Conservation (phyloP, 2,329 filamentous ascomycete genomes). For the Penicillium concentricum region DNA sequence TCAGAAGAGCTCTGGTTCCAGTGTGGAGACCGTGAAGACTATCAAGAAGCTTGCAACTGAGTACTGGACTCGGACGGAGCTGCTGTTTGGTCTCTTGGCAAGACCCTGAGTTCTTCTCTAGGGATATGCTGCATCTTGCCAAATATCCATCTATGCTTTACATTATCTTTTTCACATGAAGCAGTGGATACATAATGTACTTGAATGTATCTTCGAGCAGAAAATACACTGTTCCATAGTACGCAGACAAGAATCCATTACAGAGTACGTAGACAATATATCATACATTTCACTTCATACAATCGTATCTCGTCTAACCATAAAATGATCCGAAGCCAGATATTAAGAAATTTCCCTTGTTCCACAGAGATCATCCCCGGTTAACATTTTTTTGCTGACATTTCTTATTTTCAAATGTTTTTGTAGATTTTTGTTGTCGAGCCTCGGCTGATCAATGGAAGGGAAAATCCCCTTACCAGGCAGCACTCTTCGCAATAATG, state of each 20-base stretch:
- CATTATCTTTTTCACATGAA: not conserved
- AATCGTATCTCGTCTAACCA: not conserved
- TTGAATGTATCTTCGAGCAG: not conserved
- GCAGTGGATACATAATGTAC: not conserved
- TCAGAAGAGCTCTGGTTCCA: slow-evolving; percentile 49
- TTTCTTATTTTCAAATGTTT: not conserved
- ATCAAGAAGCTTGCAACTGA: slow-evolving; percentile 66
- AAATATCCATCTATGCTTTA: not conserved
- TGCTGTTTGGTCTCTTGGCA: slow-evolving; percentile 76
- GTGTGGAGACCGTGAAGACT: slow-evolving; percentile 50
- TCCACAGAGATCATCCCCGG: not conserved
- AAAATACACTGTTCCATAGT: not conserved
- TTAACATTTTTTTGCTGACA: not conserved
- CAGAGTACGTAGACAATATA: not conserved
- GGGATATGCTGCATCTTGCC: not conserved
- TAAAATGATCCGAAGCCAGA: not conserved
- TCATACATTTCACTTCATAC: slow-evolving; percentile 3
- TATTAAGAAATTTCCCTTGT: not conserved
- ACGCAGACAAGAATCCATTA: not conserved
- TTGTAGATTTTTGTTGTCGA: not conserved
- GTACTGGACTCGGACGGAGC: slow-evolving; percentile 78
- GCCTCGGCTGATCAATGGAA: not conserved
- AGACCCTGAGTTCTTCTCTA: not conserved
- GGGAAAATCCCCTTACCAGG: not conserved
- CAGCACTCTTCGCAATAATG: not conserved